These are phyloP conservation scores for Geotrichum bryndzae DNA, from an alignment of 1,139 yeast genomes.

Conservation along the genomic window DNA sequence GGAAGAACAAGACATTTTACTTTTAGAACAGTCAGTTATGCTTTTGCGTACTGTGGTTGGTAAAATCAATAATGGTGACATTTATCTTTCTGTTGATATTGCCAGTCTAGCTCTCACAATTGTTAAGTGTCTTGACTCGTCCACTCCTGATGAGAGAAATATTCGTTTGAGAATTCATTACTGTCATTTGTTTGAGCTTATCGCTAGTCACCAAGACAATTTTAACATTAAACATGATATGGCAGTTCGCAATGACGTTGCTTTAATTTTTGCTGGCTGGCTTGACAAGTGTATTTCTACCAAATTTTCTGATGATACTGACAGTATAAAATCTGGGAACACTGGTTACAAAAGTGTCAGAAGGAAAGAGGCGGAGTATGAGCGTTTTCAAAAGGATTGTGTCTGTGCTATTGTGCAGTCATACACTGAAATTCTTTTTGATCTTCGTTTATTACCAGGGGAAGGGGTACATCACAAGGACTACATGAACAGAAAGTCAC, in stretches of 20 bases:
- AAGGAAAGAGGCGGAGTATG: conserved; percentile 22
- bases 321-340: conserved; percentile 10
- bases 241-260: conserved; percentile 52
- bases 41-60: conserved; percentile 40
- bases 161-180: conserved; percentile 51
- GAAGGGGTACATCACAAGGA: conserved; percentile 44
- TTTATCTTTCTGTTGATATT: conserved; percentile 41
- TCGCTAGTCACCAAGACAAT: conserved; percentile 41
- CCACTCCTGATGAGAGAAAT: conserved; percentile 38
- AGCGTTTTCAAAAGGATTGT: conserved; percentile 25
- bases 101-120: conserved; percentile 37
- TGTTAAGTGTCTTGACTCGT: conserved; percentile 37
- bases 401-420: conserved; percentile 27
- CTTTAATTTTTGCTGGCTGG: conserved; percentile 61
- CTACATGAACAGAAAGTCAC: conserved; percentile 51
- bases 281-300: conserved; percentile 37
- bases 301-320: conserved; percentile 10
- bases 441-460: conserved; percentile 34
- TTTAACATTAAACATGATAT: conserved; percentile 47
- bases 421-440: conserved; percentile 24
- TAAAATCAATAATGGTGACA: conserved; percentile 37
- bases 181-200: conserved; percentile 48
- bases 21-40: conserved; percentile 40
- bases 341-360: conserved; percentile 1
- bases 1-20: conserved; percentile 30